Evolutionary conservation across 208 protist species (phyloP).

Genomic region (Endotrypanum monterogeii): DNA sequence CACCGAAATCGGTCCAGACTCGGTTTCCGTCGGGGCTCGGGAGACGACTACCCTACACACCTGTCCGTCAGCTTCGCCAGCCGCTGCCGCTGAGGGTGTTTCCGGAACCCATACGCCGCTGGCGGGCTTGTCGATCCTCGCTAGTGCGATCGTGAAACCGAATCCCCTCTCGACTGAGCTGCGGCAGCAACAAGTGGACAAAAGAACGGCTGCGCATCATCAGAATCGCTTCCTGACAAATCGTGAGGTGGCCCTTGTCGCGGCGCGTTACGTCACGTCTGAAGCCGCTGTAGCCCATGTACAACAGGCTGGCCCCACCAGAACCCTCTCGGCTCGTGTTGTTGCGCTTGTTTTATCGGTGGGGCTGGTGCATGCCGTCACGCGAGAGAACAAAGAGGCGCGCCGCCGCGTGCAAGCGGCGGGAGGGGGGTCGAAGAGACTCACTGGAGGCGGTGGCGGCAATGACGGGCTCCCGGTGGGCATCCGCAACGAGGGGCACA

Average conservation of each 20-base stretch:
- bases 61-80: constrained; percentile 8
- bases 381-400: constrained; percentile 17
- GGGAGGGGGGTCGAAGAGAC: not conserved
- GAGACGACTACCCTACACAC: constrained; percentile 9
- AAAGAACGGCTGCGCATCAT: constrained; percentile 9
- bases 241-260: constrained; percentile 12
- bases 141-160: constrained; percentile 20
- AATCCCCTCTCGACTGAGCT: constrained; percentile 25
- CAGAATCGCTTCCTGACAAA: constrained; percentile 27
- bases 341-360: constrained; percentile 21
- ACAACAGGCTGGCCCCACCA: constrained; percentile 7
- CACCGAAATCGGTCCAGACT: constrained; percentile 10
- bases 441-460: not conserved
- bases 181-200: constrained; percentile 23
- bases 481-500: not conserved
- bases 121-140: constrained; percentile 20
- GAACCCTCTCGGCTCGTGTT: constrained; percentile 8
- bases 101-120: constrained; percentile 7
- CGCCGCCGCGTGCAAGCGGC: constrained; percentile 11
- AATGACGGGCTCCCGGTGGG: not conserved
- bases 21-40: constrained; percentile 9
- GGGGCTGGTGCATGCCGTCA: constrained; percentile 26
- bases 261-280: constrained; percentile 23
- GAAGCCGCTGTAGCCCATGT: constrained; percentile 13
- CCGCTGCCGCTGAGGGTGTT: constrained; percentile 4